Conservation (phyloP, 208 protist genomes). For the Leishmania braziliensis region DNA sequence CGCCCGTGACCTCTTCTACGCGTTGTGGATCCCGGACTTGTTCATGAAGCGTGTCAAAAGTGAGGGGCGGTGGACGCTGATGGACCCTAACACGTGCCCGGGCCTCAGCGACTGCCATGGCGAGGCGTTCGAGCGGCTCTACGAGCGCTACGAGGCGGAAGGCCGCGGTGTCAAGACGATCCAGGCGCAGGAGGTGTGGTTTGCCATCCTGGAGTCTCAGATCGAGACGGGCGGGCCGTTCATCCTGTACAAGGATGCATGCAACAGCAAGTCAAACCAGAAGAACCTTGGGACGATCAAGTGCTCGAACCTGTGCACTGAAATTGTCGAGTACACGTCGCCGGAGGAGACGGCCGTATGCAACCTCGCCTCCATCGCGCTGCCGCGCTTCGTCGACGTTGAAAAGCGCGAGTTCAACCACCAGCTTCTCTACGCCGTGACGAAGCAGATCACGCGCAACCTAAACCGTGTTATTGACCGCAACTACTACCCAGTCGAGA, state of each 20-base stretch:
- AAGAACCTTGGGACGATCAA: slow-evolving; percentile 99
- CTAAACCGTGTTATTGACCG: slow-evolving; percentile 99
- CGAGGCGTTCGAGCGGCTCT: slow-evolving; percentile 96
- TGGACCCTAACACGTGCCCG: slow-evolving; percentile 97
- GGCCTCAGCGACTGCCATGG: slow-evolving; percentile 97
- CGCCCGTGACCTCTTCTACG: slow-evolving; percentile 99
- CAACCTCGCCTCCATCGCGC: slow-evolving; percentile 99
- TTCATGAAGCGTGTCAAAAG: slow-evolving; percentile 99
- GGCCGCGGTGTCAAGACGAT: slow-evolving; percentile 87
- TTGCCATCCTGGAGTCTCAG: slow-evolving; percentile 98
- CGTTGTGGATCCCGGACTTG: slow-evolving; percentile 98
- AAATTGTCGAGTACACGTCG: slow-evolving; percentile 99
- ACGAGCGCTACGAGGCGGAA: slow-evolving; percentile 94
- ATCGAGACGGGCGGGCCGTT: slow-evolving; percentile 99
- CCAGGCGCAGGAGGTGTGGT: slow-evolving; percentile 98
- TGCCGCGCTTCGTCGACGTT: slow-evolving; percentile 96
- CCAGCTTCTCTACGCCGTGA: slow-evolving; percentile 89
- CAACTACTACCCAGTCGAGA: slow-evolving; percentile 98
- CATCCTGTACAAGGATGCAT: slow-evolving; percentile 99
- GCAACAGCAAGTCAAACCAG: slow-evolving; percentile 99
- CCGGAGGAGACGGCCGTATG: slow-evolving; percentile 98
- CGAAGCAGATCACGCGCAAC: slow-evolving; percentile 94
- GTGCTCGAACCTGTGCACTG: slow-evolving; percentile 99
- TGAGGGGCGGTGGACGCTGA: slow-evolving; percentile 96
- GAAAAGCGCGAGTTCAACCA: slow-evolving; percentile 87